A percentile compares a stretch with the other conserved stretches of the same genome.
These are phyloP conservation scores for Termitomyces sp. DNA, from an alignment of 768 basidiomycete species.

Conservation along the genomic window DNA sequence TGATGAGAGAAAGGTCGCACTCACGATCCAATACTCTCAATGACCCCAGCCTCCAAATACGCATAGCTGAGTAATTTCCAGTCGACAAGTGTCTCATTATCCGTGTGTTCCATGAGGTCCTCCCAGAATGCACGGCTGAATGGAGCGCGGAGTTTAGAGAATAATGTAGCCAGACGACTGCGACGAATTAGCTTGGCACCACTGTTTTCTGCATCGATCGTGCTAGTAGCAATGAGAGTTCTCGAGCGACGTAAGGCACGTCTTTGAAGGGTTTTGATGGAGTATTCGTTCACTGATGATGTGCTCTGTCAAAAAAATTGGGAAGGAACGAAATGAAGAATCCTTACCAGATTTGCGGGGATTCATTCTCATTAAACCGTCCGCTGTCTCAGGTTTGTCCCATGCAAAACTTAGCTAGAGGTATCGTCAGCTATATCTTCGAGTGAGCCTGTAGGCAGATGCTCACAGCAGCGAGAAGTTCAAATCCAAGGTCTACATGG, in stretches of 20 bases:
- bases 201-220: constrained; percentile 46
- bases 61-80: constrained; percentile 58
- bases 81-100: constrained; percentile 60
- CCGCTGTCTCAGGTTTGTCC: constrained; percentile 62
- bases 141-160: constrained; percentile 39
- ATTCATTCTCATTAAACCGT: constrained; percentile 62
- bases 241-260: constrained; percentile 44
- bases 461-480: constrained; percentile 60
- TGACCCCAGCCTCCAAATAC: constrained; percentile 60
- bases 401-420: constrained; percentile 62
- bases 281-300: constrained; percentile 46
- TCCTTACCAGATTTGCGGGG: constrained; percentile 59
- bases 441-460: background rate
- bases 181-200: constrained; percentile 32
- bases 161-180: constrained; percentile 31
- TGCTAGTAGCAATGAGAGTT: constrained; percentile 40
- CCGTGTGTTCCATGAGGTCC: constrained; percentile 45
- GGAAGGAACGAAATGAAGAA: background rate
- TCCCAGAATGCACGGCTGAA: constrained; percentile 60
- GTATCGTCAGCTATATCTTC: background rate
- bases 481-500: constrained; percentile 60
- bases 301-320: background rate
- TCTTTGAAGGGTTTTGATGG: constrained; percentile 48
- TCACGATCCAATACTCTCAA: constrained; percentile 53
- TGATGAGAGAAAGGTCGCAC: constrained; percentile 13